Base-by-base conservation (phyloP, 306 rosid genomes). In the Rosa chinensis region DNA sequence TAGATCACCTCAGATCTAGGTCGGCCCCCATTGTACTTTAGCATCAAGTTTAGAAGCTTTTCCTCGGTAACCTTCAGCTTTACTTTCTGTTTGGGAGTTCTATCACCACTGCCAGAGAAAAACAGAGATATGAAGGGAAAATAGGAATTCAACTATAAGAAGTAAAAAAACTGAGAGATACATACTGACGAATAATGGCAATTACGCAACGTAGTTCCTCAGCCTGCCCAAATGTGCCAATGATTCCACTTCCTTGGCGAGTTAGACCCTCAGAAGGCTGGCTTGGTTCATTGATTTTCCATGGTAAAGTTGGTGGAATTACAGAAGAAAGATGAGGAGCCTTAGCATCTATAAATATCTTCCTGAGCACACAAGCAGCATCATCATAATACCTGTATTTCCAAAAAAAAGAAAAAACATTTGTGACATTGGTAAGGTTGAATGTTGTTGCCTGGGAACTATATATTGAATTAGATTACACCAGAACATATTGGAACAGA, bases 11-110 rank as follows among this genome's bases (percentile, higher is more conserved):
- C 99, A 56, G 90, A 83, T 87, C 93, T 89, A 66, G 99, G 97
- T 12, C 98, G 92, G 56, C 99, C 98, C 28, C 97, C 97, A 70
- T 95, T 95, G 88, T 95, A 95, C 84, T 95, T 95, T 69, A 95
- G 79, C 93, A 95, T 91, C 85, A 95, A 76, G 84, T 88, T 92
- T 81, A 95, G 79, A 79, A 95, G 88, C 78, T 88, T 95, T 88
- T 95, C 99, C 85, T 95, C 99, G 2, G 99, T 95, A 80, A 95
- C 96, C 83, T 89, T 93, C 85, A 95, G 78, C 83, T 95, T 95
- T 86, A 95, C 99, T 92, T 95, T 95, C 84, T 95, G 99, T 82
- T 95, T 95, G 77, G 99, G 97, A 84, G 99, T 95, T 90, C 99
- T 89, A 89, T 95, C 99, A 78, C 99, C 99, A 86, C 99, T 95